Percentiles rank a stretch among this genome's conserved stretches.
phyloP scores from a whole-genome alignment of 306 rosid species.

The Ammopiptanthus mongolicus region DNA sequence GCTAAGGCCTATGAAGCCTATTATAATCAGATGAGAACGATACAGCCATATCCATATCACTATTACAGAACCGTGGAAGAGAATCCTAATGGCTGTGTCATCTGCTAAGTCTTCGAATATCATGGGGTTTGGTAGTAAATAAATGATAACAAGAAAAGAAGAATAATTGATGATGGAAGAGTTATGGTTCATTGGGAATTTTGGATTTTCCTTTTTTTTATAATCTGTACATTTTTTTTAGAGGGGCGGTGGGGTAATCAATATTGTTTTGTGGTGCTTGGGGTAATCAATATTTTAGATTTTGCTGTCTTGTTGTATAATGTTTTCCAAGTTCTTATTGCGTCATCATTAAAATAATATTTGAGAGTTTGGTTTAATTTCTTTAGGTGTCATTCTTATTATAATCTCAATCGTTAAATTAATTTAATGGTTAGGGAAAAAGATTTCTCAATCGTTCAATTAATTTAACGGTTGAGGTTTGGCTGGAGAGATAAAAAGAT shows the following conservation, averaged over 20 bases:
- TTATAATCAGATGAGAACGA: neutral
- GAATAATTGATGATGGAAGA: neutral
- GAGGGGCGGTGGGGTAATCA: neutral
- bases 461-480: no score
- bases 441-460: no score
- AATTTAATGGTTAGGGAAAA: no score
- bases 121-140: neutral
- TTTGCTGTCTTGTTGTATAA: neutral
- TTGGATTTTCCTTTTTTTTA: neutral
- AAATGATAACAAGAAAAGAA: neutral
- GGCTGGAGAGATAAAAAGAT: no score
- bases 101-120: slow-evolving; percentile 18
- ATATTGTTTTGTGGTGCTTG: no score
- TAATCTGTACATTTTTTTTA: slow-evolving; percentile 8
- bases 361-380: neutral
- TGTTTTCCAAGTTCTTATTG: neutral
- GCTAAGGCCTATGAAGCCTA: neutral
- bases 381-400: neutral
- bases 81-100: slow-evolving; percentile 45
- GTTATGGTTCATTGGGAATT: neutral
- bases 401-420: no score
- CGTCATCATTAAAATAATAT: neutral
- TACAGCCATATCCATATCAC: neutral
- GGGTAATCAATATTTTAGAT: neutral
- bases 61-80: slow-evolving; percentile 15